phyloP scores from a whole-genome alignment of 177 flowering plant genomes.

The Vitis hybrid region DNA sequence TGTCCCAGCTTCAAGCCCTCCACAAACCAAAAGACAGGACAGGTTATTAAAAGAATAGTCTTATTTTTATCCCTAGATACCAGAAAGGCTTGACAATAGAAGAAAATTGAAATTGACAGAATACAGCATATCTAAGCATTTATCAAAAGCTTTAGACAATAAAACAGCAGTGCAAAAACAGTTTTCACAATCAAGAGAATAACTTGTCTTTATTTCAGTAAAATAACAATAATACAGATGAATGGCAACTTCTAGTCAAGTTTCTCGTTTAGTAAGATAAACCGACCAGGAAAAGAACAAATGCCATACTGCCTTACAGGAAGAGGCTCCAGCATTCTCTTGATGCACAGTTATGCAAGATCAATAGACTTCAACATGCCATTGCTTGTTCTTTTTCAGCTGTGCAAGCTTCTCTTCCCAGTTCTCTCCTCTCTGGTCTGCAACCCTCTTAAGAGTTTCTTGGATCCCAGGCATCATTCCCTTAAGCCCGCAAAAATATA shows the following conservation, averaged over 20 bases:
- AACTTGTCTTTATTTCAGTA: background rate
- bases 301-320: background rate
- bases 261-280: background rate
- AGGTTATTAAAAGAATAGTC: no score
- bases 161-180: background rate
- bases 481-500: constrained; percentile 93
- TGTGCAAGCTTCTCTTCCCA: constrained; percentile 88
- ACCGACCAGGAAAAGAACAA: background rate
- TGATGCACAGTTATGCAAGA: background rate
- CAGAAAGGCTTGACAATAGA: no score
- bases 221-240: background rate
- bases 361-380: constrained; percentile 99
- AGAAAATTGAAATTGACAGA: no score
- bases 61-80: no score
- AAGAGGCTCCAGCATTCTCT: background rate
- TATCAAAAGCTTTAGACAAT: no score
- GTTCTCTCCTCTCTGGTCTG: constrained; percentile 81
- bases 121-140: no score
- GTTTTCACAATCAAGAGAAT: background rate
- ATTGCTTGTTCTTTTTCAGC: constrained; percentile 93
- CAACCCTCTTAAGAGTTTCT: constrained; percentile 85
- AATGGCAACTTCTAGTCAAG: constrained; percentile 6
- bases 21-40: no score
- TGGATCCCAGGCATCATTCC: constrained; percentile 99
- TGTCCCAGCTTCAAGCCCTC: no score